Base-by-base conservation (phyloP, 192 early-diverging fungal genomes). In the Endogone sp. region DNA sequence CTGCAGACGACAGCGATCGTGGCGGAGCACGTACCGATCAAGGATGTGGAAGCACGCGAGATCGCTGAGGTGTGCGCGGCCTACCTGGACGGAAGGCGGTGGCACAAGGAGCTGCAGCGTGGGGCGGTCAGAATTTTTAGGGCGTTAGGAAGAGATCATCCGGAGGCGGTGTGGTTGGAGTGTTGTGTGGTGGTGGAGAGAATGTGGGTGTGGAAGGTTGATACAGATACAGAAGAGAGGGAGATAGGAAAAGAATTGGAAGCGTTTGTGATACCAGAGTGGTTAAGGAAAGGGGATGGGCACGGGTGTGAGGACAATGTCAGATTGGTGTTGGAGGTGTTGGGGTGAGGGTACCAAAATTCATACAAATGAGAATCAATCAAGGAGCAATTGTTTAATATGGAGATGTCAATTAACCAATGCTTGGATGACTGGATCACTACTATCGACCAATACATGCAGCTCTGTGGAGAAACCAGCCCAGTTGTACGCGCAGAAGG, bases 101-200 rank as follows among this genome's bases (percentile, higher is more conserved):
- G 61, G 20, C 71, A 71, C 37, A 56, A 26, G 0, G 56, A 78
- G 56, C 49, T 78, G 13, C 69, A 73, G 63, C 32, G 64, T 2
- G 20, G 54, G 20, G 70, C 27, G 8, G 70, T 71, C 54, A 29
- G 21, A 4, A 11, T 71, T 29, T 71, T 59, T 28, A 63, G 26
- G 26, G 24, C 56, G 10, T 21, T 73, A 44, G 27, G 66, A 20
- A 3, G 31, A 60, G 16, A 20, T 27, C 32, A 71, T 13, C 22
- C 74, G 4, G 76, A 78, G 37, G 65, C 56, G 0, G 61, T 73
- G 3, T 78, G 76, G 76, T 56, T 44, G 21, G 44, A 20, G 4
- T 67, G 65, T 29, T 58, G 56, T 58, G 55, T 32, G 20, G 21
- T 56, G 25, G 8, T 67, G 54, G 65, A 58, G 4, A 22, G 27